These are phyloP conservation scores for Dichotomocladium elegans DNA, from an alignment of 371 early-diverging fungal genomes.

Conservation along the genomic window DNA sequence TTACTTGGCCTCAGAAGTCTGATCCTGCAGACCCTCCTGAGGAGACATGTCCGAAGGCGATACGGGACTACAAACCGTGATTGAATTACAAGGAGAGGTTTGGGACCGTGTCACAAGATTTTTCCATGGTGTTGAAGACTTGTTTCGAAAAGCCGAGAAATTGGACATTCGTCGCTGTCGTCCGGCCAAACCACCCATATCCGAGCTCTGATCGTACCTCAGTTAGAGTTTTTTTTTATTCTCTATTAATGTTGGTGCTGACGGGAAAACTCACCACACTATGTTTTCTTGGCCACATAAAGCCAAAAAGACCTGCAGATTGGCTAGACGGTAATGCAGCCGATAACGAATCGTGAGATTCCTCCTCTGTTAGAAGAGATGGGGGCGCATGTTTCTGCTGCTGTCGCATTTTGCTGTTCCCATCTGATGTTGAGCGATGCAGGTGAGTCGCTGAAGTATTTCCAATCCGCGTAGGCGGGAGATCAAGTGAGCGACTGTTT, in stretches of 20 bases:
- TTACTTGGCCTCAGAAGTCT: not conserved
- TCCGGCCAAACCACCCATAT: not conserved
- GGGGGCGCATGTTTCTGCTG: not conserved
- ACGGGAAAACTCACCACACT: conserved; percentile 9
- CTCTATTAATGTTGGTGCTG: not conserved
- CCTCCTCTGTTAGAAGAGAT: not conserved
- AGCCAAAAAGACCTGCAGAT: conserved; percentile 5
- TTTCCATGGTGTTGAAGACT: conserved; percentile 25
- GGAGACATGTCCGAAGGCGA: not conserved
- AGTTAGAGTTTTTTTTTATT: not conserved
- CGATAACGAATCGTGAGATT: conserved; percentile 11
- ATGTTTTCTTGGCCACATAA: conserved; percentile 7
- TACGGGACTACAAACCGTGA: conserved; percentile 20
- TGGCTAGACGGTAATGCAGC: conserved; percentile 15
- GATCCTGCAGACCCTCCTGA: conserved; percentile 1
- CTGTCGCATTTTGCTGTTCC: not conserved
- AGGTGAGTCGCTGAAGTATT: conserved; percentile 5
- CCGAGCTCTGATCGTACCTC: not conserved
- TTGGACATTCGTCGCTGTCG: conserved; percentile 22
- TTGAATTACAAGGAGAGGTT: conserved; percentile 11
- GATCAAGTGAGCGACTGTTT: conserved; percentile 34
- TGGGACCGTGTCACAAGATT: conserved; percentile 23
- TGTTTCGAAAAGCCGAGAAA: conserved; percentile 25
- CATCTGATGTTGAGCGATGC: conserved; percentile 25
- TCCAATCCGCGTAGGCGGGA: conserved; percentile 9